A percentile compares a stretch with the other conserved stretches of the same genome.
These are phyloP conservation scores for Parathielavia hyrcaniae DNA, from an alignment of 495 filamentous ascomycete species.

Conservation along the genomic window DNA sequence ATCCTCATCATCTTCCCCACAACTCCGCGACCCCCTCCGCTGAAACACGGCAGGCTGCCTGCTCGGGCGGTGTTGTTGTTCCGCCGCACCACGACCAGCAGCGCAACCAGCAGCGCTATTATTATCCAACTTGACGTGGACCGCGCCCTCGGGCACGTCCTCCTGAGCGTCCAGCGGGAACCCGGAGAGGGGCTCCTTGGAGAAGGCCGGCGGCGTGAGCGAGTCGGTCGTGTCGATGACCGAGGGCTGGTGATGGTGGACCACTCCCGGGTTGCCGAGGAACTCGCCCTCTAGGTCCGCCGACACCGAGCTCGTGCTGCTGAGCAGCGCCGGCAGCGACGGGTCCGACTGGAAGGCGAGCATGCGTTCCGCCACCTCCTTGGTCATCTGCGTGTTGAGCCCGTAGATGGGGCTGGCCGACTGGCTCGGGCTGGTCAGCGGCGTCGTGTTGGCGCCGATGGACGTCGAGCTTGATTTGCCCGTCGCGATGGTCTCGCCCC, in stretches of 20 bases:
- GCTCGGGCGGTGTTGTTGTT: not conserved
- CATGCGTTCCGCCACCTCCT: conserved; percentile 52
- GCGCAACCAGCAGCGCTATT: not conserved
- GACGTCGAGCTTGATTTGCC: conserved; percentile 44
- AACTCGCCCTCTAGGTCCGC: conserved; percentile 52
- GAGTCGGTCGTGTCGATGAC: conserved; percentile 47
- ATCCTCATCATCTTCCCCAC: conserved; percentile 31
- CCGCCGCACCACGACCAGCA: too few relatives aligned
- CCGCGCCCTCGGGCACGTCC: conserved; percentile 18
- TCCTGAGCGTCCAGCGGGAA: conserved; percentile 40
- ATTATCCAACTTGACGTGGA: conserved; percentile 24
- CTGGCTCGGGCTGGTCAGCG: conserved; percentile 46
- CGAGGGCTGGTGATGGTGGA: conserved; percentile 32
- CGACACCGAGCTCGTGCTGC: conserved; percentile 75
- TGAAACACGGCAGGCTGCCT: not conserved
- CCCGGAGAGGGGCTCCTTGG: conserved; percentile 39
- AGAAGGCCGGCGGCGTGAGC: conserved; percentile 47
- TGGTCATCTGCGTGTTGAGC: conserved; percentile 46
- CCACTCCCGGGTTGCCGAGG: conserved; percentile 43
- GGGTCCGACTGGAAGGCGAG: conserved; percentile 65
- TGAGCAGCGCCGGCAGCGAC: conserved; percentile 68
- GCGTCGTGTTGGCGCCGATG: conserved; percentile 36
- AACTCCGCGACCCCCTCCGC: conserved; percentile 4
- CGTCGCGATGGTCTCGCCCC: conserved; percentile 37
- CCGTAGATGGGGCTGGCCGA: conserved; percentile 53